A percentile compares a stretch with the other conserved stretches of the same genome.
These are phyloP conservation scores for Vanrija pseudolonga DNA, from an alignment of 1,284 basidiomycete genomes.

Conservation along the genomic window DNA sequence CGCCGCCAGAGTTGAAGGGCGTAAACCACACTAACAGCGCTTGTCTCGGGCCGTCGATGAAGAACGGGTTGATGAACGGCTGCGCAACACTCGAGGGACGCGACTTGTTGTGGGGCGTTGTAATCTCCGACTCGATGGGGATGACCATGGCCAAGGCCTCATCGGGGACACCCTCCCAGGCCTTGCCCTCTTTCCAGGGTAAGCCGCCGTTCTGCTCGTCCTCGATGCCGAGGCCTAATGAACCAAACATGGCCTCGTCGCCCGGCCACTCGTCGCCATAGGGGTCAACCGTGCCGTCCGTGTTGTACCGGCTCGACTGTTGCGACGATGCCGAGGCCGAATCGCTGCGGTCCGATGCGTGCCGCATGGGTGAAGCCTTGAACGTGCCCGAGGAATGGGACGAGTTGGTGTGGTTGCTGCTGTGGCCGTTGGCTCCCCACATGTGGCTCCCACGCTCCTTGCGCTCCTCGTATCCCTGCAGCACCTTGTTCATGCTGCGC, in stretches of 20 bases:
- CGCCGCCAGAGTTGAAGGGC: constrained; percentile 39
- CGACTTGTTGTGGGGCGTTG: background rate
- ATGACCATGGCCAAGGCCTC: constrained; percentile 49
- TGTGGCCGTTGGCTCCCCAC: constrained; percentile 5
- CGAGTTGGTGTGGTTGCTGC: background rate
- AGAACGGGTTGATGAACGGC: constrained; percentile 23
- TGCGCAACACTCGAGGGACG: background rate
- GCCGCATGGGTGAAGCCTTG: background rate
- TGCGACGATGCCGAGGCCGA: constrained; percentile 17
- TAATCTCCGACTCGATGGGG: constrained; percentile 26
- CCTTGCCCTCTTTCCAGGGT: constrained; percentile 40
- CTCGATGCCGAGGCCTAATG: constrained; percentile 20
- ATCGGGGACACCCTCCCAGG: constrained; percentile 44
- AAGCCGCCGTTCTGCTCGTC: constrained; percentile 23
- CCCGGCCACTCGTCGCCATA: constrained; percentile 6
- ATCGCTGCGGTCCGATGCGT: constrained; percentile 11
- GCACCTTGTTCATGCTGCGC: constrained; percentile 34
- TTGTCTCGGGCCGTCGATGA: constrained; percentile 26
- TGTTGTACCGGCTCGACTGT: constrained; percentile 3
- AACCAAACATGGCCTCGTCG: constrained; percentile 13
- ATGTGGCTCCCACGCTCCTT: constrained; percentile 17
- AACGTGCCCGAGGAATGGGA: background rate
- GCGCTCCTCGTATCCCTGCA: constrained; percentile 33
- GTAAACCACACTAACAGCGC: constrained; percentile 47
- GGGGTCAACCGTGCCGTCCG: constrained; percentile 11